Evolutionary conservation across 805 yeast species (phyloP).

Genomic region (Zygotorulaspora chibaensis): DNA sequence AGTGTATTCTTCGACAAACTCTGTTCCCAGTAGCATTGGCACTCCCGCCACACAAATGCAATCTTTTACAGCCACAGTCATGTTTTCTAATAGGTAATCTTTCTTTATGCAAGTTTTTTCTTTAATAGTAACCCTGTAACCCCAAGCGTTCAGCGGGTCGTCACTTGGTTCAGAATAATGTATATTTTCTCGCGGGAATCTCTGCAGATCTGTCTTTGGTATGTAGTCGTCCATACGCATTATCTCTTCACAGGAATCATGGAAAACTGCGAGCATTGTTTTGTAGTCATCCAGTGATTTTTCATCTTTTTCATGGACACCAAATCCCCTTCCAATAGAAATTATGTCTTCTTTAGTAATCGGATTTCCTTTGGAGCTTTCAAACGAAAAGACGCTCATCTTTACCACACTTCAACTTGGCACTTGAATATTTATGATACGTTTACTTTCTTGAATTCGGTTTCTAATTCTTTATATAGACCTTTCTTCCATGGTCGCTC

Average conservation of each 20-base stretch:
- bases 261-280: not conserved
- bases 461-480: no score
- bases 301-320: not conserved
- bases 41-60: not conserved
- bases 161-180: not conserved
- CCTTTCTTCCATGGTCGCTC: no score
- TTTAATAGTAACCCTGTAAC: not conserved
- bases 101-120: not conserved
- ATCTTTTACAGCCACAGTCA: not conserved
- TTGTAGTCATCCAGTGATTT: not conserved
- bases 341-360: not conserved
- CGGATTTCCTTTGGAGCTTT: not conserved
- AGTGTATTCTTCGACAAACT: not conserved
- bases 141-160: not conserved
- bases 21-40: not conserved
- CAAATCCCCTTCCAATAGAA: not conserved
- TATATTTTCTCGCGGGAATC: not conserved
- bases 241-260: not conserved
- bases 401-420: no score
- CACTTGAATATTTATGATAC: no score
- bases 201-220: not conserved
- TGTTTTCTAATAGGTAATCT: not conserved
- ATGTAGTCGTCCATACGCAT: not conserved
- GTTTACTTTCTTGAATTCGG: no score
- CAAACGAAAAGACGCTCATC: not conserved